phyloP scores from a whole-genome alignment of 2,329 filamentous ascomycete species.

The Colletotrichum spaethianum region DNA sequence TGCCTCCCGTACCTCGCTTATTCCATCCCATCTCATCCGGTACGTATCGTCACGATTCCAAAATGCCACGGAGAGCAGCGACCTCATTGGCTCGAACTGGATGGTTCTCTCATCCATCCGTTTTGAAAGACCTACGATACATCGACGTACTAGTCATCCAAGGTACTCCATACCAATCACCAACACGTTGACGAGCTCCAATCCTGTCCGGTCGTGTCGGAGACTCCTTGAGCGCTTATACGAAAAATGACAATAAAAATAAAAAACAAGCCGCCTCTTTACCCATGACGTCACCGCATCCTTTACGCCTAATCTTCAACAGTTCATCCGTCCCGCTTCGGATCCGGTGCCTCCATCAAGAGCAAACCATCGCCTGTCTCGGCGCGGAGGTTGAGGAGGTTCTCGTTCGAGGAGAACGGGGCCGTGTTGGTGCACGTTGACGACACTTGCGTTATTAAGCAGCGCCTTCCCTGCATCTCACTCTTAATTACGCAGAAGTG shows the following conservation, averaged over 20 bases:
- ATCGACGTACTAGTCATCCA: background rate
- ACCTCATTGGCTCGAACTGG: background rate
- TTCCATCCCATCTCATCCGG: background rate
- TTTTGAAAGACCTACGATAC: background rate
- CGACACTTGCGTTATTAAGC: slow-evolving; percentile 23
- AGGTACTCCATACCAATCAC: background rate
- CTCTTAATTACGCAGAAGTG: slow-evolving; percentile 23
- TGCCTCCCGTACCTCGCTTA: background rate
- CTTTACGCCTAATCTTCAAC: background rate
- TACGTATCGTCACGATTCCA: background rate
- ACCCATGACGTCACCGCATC: background rate
- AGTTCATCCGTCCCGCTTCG: slow-evolving; percentile 19
- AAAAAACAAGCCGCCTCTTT: background rate
- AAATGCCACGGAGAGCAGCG: background rate
- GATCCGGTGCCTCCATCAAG: slow-evolving; percentile 30
- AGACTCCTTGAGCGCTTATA: background rate
- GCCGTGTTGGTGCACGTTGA: slow-evolving; percentile 27
- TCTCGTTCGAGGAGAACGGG: slow-evolving; percentile 7
- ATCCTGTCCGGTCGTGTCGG: background rate
- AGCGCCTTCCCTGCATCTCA: slow-evolving; percentile 35
- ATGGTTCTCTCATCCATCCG: background rate
- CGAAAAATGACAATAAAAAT: too few species aligned
- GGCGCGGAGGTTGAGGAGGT: slow-evolving; percentile 28
- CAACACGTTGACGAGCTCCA: background rate
- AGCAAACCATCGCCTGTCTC: slow-evolving; percentile 32